Conservation (phyloP, 306 rosid species). For the Glycine latifolia region DNA sequence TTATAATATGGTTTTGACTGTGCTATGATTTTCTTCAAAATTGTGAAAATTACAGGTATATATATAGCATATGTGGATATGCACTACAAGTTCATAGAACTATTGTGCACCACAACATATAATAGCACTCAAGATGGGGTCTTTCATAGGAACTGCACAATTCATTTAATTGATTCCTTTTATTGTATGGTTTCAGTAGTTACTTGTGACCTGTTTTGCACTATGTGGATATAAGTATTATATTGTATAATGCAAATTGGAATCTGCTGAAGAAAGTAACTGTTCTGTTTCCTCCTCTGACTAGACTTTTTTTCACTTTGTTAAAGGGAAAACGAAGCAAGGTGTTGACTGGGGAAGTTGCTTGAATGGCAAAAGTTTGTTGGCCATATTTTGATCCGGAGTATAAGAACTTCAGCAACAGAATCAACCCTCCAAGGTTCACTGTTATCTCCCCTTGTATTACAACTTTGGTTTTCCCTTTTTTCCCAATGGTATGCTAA, state of each 20-base stretch:
- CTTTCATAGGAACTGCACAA: not conserved
- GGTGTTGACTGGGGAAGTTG: conserved; percentile 33
- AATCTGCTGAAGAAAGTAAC: not conserved
- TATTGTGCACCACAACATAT: not conserved
- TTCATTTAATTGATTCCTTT: conserved; percentile 1
- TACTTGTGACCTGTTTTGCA: not conserved
- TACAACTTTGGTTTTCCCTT: not conserved
- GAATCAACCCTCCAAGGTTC: conserved; percentile 90
- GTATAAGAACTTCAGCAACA: conserved; percentile 79
- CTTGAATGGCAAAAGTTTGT: conserved; percentile 69
- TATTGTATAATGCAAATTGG: not conserved
- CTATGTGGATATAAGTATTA: not conserved
- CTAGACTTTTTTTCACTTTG: not conserved
- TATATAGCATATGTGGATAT: not conserved
- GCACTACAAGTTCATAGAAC: conserved; percentile 13
- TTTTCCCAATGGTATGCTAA: not conserved
- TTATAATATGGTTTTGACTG: not conserved
- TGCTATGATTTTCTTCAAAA: not conserved
- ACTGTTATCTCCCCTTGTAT: conserved; percentile 9
- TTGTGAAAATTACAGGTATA: not conserved
- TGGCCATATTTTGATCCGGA: conserved; percentile 93
- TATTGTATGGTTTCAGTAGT: not conserved
- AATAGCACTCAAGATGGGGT: not conserved
- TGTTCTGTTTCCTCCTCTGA: not conserved
- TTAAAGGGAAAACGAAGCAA: conserved; percentile 42